Base-by-base conservation (phyloP, 768 basidiomycete genomes). In the Pulveroboletus sp. region DNA sequence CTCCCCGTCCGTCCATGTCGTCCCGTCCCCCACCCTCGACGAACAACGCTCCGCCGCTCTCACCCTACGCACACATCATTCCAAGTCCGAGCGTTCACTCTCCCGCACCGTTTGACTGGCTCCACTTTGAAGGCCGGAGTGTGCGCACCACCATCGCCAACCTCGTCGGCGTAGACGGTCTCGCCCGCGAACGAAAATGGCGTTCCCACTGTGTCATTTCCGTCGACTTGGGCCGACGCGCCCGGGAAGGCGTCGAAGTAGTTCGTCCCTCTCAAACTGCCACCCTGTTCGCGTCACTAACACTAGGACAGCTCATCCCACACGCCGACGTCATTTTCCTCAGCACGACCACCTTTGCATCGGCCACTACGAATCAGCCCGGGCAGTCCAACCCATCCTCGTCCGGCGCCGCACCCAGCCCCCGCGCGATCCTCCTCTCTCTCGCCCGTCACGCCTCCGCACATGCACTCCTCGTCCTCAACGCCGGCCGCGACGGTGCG, bases 301-400 rank as follows among this genome's bases (percentile, higher is more conserved):
- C 37, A 10, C 10, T 1, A 5, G 7, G 43, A 17, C 58, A 91
- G 90, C 76, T 92, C 34, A 83, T 93, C 44, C 88, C 87, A 0
- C 82, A 89, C 53, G 87, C 82, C 6, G 89, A 92, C 63, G 80
- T 93, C 26, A 62, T 93, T n/a, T 93, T 92, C 60, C 73, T 90
- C 31, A 39, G 54, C 29, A 23, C 53, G n/a, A 57, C 67, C 31
- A 67, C 65, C 1, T 68, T 67, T 38, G 10, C 63, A 6, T 57
- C 55, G 9, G 43, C 53, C 3, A n/a, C 51, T 2, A 20, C 36
- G 3, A 14, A 17, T 17, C 55, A 56, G 4, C 24, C 47, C 7
- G 44, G 38, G 6, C 34, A 34, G 29, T 36, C 31, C 43, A 84
- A 81, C 54, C 47, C 57, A 1, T 20, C 50, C 19, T 45, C 52